phyloP scores from a whole-genome alignment of 805 yeast species.

The Metschnikowia anglica region DNA sequence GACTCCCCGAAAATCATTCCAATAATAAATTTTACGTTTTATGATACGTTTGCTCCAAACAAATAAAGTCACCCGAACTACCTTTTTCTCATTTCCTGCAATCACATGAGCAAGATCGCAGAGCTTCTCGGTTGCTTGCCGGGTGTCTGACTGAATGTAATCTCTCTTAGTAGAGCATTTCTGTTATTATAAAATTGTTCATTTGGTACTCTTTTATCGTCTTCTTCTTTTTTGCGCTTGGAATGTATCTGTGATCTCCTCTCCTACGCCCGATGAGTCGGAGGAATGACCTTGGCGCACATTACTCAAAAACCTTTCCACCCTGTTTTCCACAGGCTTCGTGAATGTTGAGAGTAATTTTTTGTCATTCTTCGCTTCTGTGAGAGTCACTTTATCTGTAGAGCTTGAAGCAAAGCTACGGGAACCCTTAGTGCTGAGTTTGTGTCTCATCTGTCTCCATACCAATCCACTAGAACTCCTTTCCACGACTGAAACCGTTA shows the following conservation, averaged over 20 bases:
- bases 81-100: too few species aligned
- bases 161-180: neutral
- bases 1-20: neutral
- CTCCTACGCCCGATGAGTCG: constrained; percentile 1
- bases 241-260: constrained; percentile 20
- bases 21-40: neutral
- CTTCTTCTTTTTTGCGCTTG: constrained; percentile 13
- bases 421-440: too few species aligned
- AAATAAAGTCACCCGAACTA: too few species aligned
- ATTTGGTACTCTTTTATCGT: neutral
- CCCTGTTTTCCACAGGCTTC: neutral
- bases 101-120: too few species aligned
- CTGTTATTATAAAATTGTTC: neutral
- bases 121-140: too few species aligned
- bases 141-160: neutral
- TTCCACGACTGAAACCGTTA: constrained; percentile 13
- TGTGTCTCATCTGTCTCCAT: constrained; percentile 9
- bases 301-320: neutral
- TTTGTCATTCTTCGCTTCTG: neutral
- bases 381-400: neutral
- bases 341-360: neutral
- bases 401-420: neutral
- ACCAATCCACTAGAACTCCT: constrained; percentile 13
- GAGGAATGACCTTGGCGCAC: neutral
- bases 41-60: neutral